Conservation (phyloP, 2,329 filamentous ascomycete species). For the Colletotrichum sp. region DNA sequence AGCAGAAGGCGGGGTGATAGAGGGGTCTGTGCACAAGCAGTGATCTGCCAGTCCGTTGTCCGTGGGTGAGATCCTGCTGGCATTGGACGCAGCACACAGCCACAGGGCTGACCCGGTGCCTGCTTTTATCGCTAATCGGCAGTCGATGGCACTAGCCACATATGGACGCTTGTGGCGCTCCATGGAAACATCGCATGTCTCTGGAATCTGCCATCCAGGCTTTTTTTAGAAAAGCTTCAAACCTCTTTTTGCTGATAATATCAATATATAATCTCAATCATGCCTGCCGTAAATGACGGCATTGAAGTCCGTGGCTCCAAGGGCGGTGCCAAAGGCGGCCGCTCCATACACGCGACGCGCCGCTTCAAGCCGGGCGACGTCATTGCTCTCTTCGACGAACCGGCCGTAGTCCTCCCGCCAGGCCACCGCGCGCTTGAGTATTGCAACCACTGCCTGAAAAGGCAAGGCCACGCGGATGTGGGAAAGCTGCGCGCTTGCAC, state of each 20-base stretch:
- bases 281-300: background rate
- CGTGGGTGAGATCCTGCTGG: background rate
- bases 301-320: conserved; percentile 10
- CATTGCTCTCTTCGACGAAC: conserved; percentile 47
- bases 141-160: background rate
- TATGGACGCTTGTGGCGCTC: background rate
- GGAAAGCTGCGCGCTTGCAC: conserved; percentile 43
- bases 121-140: background rate
- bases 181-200: background rate
- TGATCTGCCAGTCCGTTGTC: background rate
- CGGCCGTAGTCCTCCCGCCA: conserved; percentile 53
- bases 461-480: background rate
- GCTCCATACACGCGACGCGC: conserved; percentile 49
- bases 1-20: conserved; percentile 7
- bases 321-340: conserved; percentile 39
- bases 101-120: background rate
- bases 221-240: background rate
- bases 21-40: background rate
- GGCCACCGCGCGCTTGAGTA: conserved; percentile 42
- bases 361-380: conserved; percentile 48
- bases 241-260: background rate
- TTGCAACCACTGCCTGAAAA: conserved; percentile 56
- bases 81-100: background rate
- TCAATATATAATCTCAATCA: background rate
- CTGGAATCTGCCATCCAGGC: background rate